A percentile compares a stretch with the other conserved stretches of the same genome.
These are phyloP conservation scores for Paraurostyla sp. DNA, from an alignment of 73 alveolate genomes.

Conservation along the genomic window DNA sequence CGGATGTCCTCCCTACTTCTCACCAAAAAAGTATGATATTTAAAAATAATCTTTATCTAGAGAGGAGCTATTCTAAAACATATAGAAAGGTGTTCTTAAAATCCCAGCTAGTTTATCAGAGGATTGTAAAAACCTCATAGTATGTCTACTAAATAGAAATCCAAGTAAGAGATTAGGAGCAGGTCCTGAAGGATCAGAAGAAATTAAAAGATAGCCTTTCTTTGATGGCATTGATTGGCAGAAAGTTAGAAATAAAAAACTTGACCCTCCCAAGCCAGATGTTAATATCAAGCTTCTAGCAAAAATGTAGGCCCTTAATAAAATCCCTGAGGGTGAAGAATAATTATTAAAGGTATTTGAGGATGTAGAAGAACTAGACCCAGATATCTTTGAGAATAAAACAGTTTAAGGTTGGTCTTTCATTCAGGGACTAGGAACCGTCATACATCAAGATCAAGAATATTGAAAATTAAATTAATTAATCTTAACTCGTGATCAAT, in stretches of 20 bases:
- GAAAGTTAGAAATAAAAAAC: conserved; percentile 81
- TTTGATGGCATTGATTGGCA: conserved; percentile 95
- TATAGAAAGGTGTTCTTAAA: conserved; percentile 83
- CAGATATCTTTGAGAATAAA: conserved; percentile 52
- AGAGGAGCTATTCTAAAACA: conserved; percentile 88
- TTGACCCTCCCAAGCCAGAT: conserved; percentile 87
- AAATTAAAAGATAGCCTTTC: conserved; percentile 93
- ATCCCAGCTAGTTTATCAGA: conserved; percentile 88
- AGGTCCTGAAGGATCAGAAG: conserved; percentile 88
- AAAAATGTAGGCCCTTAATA: neutral
- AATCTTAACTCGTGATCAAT: no score
- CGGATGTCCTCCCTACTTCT: conserved; percentile 97
- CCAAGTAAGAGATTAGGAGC: conserved; percentile 95
- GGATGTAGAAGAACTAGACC: conserved; percentile 38
- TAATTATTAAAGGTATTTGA: neutral
- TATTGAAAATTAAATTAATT: no score
- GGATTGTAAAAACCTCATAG: conserved; percentile 84
- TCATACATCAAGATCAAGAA: neutral
- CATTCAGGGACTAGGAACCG: conserved; percentile 22
- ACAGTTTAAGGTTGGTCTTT: conserved; percentile 64
- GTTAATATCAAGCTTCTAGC: conserved; percentile 12
- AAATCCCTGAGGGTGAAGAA: conserved; percentile 45
- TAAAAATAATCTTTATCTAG: conserved; percentile 16
- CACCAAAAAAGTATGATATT: conserved; percentile 71
- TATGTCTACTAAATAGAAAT: conserved; percentile 88